Evolutionary conservation across 2,329 filamentous ascomycete genomes (phyloP).

Genomic region (Plectosphaerella plurivora): DNA sequence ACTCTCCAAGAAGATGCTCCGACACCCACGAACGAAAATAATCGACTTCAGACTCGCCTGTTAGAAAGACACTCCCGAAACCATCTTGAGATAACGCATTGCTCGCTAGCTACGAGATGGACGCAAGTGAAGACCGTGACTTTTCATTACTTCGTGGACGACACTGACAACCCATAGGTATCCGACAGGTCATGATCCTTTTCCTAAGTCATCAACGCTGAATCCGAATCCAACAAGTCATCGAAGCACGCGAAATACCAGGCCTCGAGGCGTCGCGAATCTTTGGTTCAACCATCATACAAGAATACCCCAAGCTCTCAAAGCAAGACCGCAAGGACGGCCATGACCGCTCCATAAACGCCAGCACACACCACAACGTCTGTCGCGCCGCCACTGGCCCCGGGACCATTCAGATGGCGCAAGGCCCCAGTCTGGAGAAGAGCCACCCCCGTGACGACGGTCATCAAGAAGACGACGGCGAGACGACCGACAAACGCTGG

Average conservation of each 20-base stretch:
- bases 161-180: not conserved
- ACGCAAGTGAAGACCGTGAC: too few species aligned
- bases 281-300: not conserved
- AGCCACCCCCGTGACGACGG: conserved; percentile 33
- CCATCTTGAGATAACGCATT: too few species aligned
- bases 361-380: conserved; percentile 21
- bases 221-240: too few species aligned
- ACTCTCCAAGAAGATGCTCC: too few species aligned
- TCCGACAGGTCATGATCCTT: not conserved
- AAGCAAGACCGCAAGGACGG: conserved; percentile 18
- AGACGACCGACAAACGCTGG: conserved; percentile 53
- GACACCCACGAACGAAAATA: too few species aligned
- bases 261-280: not conserved
- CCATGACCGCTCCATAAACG: conserved; percentile 30
- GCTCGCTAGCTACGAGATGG: too few species aligned
- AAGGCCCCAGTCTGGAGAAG: conserved; percentile 23
- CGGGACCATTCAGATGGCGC: conserved; percentile 10
- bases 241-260: not conserved
- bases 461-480: conserved; percentile 50
- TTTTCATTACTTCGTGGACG: not conserved
- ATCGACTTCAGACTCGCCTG: too few species aligned
- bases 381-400: conserved; percentile 6
- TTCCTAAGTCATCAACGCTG: not conserved
- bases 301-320: not conserved
- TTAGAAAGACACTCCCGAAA: too few species aligned